These are phyloP conservation scores for Oryza longistaminata DNA, from an alignment of 176 grass and related monocot species.

Conservation along the genomic window DNA sequence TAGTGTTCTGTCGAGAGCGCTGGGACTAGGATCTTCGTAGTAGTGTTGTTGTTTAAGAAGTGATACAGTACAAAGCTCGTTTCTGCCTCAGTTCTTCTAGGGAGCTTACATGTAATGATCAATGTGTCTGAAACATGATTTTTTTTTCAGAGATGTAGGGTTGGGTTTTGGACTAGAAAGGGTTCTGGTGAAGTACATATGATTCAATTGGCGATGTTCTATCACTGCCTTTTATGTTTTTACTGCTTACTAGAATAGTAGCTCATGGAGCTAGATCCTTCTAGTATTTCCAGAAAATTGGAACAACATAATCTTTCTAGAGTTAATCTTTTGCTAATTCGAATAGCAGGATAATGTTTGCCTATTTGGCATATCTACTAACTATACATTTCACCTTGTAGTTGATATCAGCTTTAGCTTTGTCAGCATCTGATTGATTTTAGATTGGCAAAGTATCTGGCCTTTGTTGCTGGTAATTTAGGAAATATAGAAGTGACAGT, in stretches of 20 bases:
- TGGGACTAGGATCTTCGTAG: conserved; percentile 7
- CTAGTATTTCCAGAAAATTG: neutral
- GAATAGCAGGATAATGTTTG: neutral
- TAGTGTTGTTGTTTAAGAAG: neutral
- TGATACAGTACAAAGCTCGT: neutral
- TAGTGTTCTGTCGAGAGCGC: neutral
- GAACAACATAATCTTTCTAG: neutral
- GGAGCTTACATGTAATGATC: neutral
- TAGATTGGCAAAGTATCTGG: neutral
- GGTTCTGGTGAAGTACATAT: neutral
- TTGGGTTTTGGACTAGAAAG: conserved; percentile 5
- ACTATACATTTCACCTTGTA: neutral
- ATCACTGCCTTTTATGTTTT: neutral
- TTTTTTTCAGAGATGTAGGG: neutral
- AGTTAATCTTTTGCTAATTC: neutral
- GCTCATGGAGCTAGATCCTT: neutral
- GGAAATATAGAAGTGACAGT: neutral
- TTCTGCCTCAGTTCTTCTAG: neutral
- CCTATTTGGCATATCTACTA: neutral
- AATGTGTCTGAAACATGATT: neutral
- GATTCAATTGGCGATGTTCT: neutral
- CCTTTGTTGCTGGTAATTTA: neutral
- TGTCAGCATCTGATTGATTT: neutral
- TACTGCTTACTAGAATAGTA: neutral
- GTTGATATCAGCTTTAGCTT: neutral